Base-by-base conservation (phyloP, 805 yeast species). In the Wickerhamomyces sydowiorum region DNA sequence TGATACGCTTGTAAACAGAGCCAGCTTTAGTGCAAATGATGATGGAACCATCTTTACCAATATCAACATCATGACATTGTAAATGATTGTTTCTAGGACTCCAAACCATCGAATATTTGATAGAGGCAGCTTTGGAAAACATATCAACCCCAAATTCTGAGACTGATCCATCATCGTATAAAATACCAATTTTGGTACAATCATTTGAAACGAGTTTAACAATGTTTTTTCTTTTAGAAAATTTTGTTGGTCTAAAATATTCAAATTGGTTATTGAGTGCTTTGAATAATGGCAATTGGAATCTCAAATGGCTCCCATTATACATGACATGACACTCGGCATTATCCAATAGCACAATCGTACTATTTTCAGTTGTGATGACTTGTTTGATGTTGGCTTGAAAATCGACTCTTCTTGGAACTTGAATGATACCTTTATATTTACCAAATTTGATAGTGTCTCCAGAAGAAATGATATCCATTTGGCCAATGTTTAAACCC, bases 401-500 rank as follows among this genome's bases (percentile, higher is more conserved):
- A 34, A 78, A 71, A 24, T 61, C 65, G 18, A 70, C 57, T 41
- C 53, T 60, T 45, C 61, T 68, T 28, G 76, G 80, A 4, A 48
- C 17, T 48, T 70, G 72, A 17, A 67, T 50, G 1, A 60, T 50
- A 1, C 79, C 78, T 49, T 66, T 42, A 18, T 38, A 32, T 36
- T 47, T 48, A 8, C 66, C 56, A 47, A 61, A 54, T 47, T 50
- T 58, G 48, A 49, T 57, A 47, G 50, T 49, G 14, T 60, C 61
- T 10, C 64, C 58, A 2, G 62, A 43, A 15, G 63, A 44, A 6
- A 66, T 51, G 38, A 75, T 65, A 3, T 91, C 91, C 80, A 87
- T 77, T 58, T 87, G 96, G 0, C 96, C 96, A 28, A 78, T 64
- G 54, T 87, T 85, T 29, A 82, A 62, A 2, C 96, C 96, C 95